Percentiles rank a stretch among this genome's conserved stretches.
These are phyloP conservation scores for Morella rubra DNA, from an alignment of 306 rosid species.

Conservation along the genomic window DNA sequence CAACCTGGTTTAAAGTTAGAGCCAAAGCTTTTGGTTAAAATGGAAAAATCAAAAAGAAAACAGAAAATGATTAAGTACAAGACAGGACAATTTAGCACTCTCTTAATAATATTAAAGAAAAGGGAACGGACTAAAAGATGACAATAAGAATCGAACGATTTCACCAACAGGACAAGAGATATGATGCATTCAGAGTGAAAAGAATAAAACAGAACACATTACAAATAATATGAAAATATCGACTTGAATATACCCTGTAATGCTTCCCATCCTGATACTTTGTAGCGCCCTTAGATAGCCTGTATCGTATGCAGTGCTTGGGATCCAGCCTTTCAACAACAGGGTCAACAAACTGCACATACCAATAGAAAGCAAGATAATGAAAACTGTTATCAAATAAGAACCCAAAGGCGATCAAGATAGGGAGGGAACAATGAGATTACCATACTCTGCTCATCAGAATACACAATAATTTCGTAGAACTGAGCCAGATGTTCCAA, in stretches of 20 bases:
- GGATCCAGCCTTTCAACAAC: slow-evolving; percentile 86
- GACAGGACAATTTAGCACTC: not conserved
- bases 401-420: slow-evolving; percentile 2
- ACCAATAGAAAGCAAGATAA: slow-evolving; percentile 27
- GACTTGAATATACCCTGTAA: slow-evolving; percentile 64
- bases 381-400: slow-evolving; percentile 4
- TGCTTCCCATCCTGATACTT: slow-evolving; percentile 89
- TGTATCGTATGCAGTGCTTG: slow-evolving; percentile 76
- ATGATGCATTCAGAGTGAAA: not conserved
- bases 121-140: not conserved
- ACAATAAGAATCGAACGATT: not conserved
- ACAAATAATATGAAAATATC: slow-evolving; percentile 19
- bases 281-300: slow-evolving; percentile 90
- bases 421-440: slow-evolving; percentile 24
- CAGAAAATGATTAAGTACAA: not conserved
- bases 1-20: not conserved
- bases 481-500: slow-evolving; percentile 91
- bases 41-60: not conserved
- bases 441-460: slow-evolving; percentile 91
- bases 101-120: not conserved
- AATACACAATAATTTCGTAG: slow-evolving; percentile 78
- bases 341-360: slow-evolving; percentile 87
- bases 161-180: not conserved
- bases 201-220: slow-evolving; percentile 8
- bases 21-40: not conserved